These are phyloP conservation scores for Boechera stricta DNA, from an alignment of 345 rosid species.

Conservation along the genomic window DNA sequence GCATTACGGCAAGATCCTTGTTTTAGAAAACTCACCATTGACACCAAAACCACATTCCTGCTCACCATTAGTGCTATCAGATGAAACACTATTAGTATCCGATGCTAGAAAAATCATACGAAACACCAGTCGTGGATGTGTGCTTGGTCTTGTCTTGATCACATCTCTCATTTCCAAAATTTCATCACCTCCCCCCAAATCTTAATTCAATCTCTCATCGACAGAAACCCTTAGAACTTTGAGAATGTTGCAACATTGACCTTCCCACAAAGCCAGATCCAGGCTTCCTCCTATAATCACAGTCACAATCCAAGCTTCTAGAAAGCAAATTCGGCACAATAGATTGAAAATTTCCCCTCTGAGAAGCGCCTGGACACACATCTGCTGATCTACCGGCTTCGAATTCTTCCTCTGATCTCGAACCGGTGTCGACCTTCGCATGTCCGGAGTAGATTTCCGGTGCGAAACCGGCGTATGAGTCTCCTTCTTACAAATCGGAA, in stretches of 20 bases:
- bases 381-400: slow-evolving; percentile 59
- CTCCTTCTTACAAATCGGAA: slow-evolving; percentile 80
- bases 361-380: slow-evolving; percentile 76
- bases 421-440: slow-evolving; percentile 60
- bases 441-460: slow-evolving; percentile 68
- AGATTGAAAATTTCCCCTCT: slow-evolving; percentile 54
- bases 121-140: slow-evolving; percentile 43
- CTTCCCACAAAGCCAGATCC: slow-evolving; percentile 72
- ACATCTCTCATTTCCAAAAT: slow-evolving; percentile 41
- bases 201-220: slow-evolving; percentile 62
- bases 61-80: slow-evolving; percentile 68
- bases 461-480: slow-evolving; percentile 47
- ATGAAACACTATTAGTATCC: slow-evolving; percentile 80
- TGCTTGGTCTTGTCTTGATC: slow-evolving; percentile 52
- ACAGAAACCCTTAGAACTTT: slow-evolving; percentile 57
- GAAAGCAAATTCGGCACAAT: slow-evolving; percentile 46
- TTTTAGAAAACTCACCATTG: slow-evolving; percentile 44
- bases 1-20: slow-evolving; percentile 53
- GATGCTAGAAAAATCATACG: slow-evolving; percentile 68
- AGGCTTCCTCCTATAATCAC: slow-evolving; percentile 45
- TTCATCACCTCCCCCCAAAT: slow-evolving; percentile 53
- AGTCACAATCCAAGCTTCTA: slow-evolving; percentile 63
- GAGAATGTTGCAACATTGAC: slow-evolving; percentile 64
- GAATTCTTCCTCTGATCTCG: slow-evolving; percentile 73
- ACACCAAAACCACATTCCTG: slow-evolving; percentile 51